These are phyloP conservation scores for Aureobasidium lini DNA, from an alignment of 2,329 filamentous ascomycete genomes.

Conservation along the genomic window DNA sequence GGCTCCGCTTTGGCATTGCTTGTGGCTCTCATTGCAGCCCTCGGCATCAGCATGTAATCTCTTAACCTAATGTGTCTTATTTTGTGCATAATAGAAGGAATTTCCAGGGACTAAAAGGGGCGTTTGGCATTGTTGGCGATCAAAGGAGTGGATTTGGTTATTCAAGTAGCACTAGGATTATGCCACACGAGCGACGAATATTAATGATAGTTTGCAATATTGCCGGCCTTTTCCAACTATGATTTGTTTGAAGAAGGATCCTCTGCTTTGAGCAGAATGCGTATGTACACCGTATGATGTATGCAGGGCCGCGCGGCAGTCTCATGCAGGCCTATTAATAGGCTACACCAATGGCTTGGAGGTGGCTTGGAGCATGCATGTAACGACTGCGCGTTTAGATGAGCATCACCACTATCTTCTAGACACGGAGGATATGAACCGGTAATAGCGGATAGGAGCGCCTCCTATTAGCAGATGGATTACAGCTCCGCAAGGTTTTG, in stretches of 20 bases:
- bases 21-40: not conserved
- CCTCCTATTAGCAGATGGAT: too few species aligned
- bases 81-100: not conserved
- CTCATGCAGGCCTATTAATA: not conserved
- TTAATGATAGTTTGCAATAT: not conserved
- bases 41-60: not conserved
- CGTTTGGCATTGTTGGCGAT: conserved; percentile 1
- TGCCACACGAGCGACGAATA: not conserved
- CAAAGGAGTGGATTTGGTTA: not conserved
- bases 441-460: too few species aligned
- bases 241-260: not conserved
- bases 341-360: not conserved
- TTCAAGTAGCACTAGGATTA: not conserved
- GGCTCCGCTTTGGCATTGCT: not conserved
- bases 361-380: not conserved
- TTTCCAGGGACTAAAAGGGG: not conserved
- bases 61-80: not conserved
- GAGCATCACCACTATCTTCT: too few species aligned
- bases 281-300: not conserved
- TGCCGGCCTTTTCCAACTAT: not conserved
- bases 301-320: not conserved
- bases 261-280: not conserved
- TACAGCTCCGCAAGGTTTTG: too few species aligned
- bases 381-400: too few species aligned
- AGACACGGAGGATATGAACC: too few species aligned